Evolutionary conservation across 1,284 basidiomycete species (phyloP).

Genomic region (Microbotryum lychnidis-dioicae): DNA sequence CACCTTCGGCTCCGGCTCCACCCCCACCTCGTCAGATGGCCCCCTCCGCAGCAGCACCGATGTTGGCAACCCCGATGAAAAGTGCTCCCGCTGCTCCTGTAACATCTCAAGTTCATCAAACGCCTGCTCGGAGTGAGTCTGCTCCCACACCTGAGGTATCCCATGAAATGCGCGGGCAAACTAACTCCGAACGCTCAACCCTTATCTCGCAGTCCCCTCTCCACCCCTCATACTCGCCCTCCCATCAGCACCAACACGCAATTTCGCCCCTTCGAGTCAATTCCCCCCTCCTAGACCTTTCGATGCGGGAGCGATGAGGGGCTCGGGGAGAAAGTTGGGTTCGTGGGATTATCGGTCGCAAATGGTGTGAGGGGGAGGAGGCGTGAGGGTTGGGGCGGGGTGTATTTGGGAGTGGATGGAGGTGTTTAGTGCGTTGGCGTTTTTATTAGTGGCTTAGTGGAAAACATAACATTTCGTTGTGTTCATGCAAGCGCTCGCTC

Average conservation of each 20-base stretch:
- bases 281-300: conserved; percentile 29
- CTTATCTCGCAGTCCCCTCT: conserved; percentile 17
- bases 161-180: too few relatives aligned
- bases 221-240: conserved; percentile 19
- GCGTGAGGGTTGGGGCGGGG: too few relatives aligned
- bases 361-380: neutral
- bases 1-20: neutral
- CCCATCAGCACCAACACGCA: conserved; percentile 26
- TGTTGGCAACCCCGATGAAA: neutral
- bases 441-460: too few relatives aligned
- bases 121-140: too few relatives aligned
- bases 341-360: conserved; percentile 26
- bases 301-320: conserved; percentile 6
- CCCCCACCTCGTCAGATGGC: neutral
- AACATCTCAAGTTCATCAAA: too few relatives aligned
- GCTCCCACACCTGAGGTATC: too few relatives aligned
- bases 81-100: too few relatives aligned
- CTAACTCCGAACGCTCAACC: too few relatives aligned
- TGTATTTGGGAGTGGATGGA: too few relatives aligned
- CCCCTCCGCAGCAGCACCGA: neutral
- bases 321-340: conserved; percentile 8
- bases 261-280: conserved; percentile 17
- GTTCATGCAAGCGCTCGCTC: too few relatives aligned
- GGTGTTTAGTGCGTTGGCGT: too few relatives aligned
- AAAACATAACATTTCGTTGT: too few relatives aligned